Base-by-base conservation (phyloP, 441 rosid species). In the Erodium trifolium region DNA sequence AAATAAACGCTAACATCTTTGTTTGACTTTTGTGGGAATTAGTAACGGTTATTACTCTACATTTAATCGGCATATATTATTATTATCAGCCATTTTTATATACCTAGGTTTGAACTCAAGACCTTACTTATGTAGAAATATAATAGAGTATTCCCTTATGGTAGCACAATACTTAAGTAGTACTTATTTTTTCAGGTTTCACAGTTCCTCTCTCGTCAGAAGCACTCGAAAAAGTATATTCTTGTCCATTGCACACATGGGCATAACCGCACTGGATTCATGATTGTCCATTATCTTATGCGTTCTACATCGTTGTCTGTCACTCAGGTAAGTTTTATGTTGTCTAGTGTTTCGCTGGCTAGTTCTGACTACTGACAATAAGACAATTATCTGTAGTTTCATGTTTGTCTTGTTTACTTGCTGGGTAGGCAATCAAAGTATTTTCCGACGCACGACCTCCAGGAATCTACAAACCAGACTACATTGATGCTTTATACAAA, bases 231-330 rank as follows among this genome's bases (percentile, higher is more conserved):
- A 86, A 91, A 89, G 80, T 82, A 79, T 70, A 80, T 95, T 66
- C 93, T 95, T 60, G 99, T 95, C 75, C 99, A 95, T 76, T 95
- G 99, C 77, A 95, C 99, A 0, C 99, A 95, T 79, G 99, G 99
- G 63, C 95, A 90, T 77, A 92, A 95, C 70, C 95, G 99, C 37
- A 95, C 99, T 5, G 98, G 99, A 71, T 95, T 80, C 76, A 95
- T 95, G 99, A 88, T 92, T 66, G 85, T 91, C 37, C 97, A 95
- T 77, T 92, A 86, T 81, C 89, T 95, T 64, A 87, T 95, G 97
- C 95, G 99, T 16, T 82, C 97, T 39, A 71, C 66, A 49, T 70
- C 91, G 13, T 85, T 88, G 83, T 84, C 96, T 76, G 99, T 95
- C 69, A 79, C 93, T n/a, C 89, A 88, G 93, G 99, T 88, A 51